Evolutionary conservation across 345 rosid species (phyloP), one percentile per base, ranked within the genome.

Genomic region (Ceriops tagal): DNA sequence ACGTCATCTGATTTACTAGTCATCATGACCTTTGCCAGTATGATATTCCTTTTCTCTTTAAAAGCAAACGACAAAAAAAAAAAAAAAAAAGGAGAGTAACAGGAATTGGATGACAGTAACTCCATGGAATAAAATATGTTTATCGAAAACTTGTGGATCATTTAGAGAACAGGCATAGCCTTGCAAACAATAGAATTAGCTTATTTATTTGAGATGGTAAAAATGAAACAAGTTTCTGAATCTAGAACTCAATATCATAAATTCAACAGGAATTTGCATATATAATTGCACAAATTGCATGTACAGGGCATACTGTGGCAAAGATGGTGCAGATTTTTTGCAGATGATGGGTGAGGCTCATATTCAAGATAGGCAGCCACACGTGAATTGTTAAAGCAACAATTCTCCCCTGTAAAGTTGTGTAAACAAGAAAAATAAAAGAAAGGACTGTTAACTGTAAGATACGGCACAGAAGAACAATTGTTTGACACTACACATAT

Each of bases 261-360:
- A 28, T 20, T 20, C 15, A 5, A 19, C 20, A 16, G 5, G 53
- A 32, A 28, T 21, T 56, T 28, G 27, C 70, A 60, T 57, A 19
- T 22, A 37, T 34, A 9, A 58, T 58, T 68, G 10, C 51, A 2
- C 19, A 61, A 70, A 70, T 49, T 53, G 57, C 57, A 70, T 20
- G 30, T 27, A 27, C 5, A 65, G 66, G 72, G 62, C 85, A 68
- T 84, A 91, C 97, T 91, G 81, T 93, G 93, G 79, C 89, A 93
- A 78, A 91, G 92, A 83, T 93, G 98, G 62, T 87, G 88, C 59
- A 93, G 34, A 74, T 93, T 93, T 84, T 91, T 93, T 1, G 84
- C 75, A 30, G 98, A 93, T 53, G 97, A 86, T 27, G 98, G 93
- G 62, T 93, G 96, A 72, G 98, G 98, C 70, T 91, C 97, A 60